These are phyloP conservation scores for Viola pubescens DNA, from an alignment of 441 rosid species.

Conservation along the genomic window DNA sequence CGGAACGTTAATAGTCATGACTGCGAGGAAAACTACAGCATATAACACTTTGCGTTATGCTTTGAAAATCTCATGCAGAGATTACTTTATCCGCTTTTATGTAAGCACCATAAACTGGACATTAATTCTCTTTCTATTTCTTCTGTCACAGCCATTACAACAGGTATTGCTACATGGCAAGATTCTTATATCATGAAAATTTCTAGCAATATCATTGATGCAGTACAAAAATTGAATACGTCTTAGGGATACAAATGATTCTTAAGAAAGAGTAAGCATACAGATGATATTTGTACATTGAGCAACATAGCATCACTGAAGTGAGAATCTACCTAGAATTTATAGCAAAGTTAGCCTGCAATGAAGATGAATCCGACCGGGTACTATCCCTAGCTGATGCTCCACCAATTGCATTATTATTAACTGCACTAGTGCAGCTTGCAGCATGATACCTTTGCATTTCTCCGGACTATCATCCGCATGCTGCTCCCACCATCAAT, in stretches of 20 bases:
- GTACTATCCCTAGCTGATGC: slow-evolving; percentile 69
- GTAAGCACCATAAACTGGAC: too few species aligned
- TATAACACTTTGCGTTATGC: neutral
- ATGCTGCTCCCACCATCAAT: slow-evolving; percentile 76
- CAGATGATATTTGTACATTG: neutral
- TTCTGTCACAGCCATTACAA: too few species aligned
- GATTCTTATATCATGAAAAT: too few species aligned
- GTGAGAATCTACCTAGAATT: slow-evolving; percentile 58
- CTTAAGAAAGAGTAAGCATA: neutral
- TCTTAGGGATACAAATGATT: neutral
- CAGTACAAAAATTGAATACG: too few species aligned
- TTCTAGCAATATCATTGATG: too few species aligned
- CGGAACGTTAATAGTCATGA: neutral
- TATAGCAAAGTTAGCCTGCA: slow-evolving; percentile 48
- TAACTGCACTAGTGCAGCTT: slow-evolving; percentile 91
- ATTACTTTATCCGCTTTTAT: too few species aligned
- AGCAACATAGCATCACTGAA: neutral
- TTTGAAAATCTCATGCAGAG: too few species aligned
- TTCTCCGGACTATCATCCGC: slow-evolving; percentile 84
- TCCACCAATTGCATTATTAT: slow-evolving; percentile 68
- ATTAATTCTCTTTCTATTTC: too few species aligned
- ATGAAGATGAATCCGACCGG: slow-evolving; percentile 70
- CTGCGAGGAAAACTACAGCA: neutral
- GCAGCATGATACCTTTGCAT: slow-evolving; percentile 97
- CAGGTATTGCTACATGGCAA: too few species aligned